Evolutionary conservation across 805 yeast species (phyloP).

Genomic region (Cyberlindnera mycetangii): DNA sequence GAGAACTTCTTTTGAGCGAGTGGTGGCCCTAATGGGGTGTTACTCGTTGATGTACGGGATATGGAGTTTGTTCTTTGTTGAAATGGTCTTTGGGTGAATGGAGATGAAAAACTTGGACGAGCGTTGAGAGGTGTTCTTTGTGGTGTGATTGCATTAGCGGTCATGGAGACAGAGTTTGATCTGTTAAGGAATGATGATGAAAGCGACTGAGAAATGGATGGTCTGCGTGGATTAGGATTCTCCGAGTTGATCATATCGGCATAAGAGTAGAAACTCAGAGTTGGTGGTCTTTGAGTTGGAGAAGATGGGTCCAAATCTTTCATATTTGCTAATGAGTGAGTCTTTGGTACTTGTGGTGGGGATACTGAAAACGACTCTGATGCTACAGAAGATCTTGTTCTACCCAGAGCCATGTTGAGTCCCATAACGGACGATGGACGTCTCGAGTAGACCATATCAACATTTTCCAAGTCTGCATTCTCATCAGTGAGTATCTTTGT

Average conservation of each 20-base stretch:
- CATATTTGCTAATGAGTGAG: conserved; percentile 25
- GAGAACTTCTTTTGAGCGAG: conserved; percentile 20
- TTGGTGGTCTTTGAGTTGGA: conserved; percentile 22
- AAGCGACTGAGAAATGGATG: conserved; percentile 45
- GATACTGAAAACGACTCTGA: conserved; percentile 6
- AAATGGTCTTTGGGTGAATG: conserved; percentile 24
- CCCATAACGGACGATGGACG: conserved; percentile 56
- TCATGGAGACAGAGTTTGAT: conserved; percentile 18
- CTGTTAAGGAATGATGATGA: conserved; percentile 32
- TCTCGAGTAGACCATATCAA: conserved; percentile 67
- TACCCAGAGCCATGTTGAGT: conserved; percentile 36
- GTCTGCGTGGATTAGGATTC: conserved; percentile 57
- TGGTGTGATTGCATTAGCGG: conserved; percentile 23
- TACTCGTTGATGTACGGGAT: conserved; percentile 1
- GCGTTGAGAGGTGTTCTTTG: conserved; percentile 20
- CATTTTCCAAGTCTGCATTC: conserved; percentile 58
- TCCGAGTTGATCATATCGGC: conserved; percentile 77
- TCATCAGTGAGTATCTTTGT: conserved; percentile 57
- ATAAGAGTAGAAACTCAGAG: conserved; percentile 60
- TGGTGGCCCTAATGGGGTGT: neutral
- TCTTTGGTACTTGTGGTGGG: conserved; percentile 22
- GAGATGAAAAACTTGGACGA: conserved; percentile 33
- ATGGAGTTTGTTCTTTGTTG: conserved; percentile 19
- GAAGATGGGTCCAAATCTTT: conserved; percentile 23
- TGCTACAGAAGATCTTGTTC: conserved; percentile 31